phyloP scores from a whole-genome alignment of 768 basidiomycete species.

The Suillus sp. region DNA sequence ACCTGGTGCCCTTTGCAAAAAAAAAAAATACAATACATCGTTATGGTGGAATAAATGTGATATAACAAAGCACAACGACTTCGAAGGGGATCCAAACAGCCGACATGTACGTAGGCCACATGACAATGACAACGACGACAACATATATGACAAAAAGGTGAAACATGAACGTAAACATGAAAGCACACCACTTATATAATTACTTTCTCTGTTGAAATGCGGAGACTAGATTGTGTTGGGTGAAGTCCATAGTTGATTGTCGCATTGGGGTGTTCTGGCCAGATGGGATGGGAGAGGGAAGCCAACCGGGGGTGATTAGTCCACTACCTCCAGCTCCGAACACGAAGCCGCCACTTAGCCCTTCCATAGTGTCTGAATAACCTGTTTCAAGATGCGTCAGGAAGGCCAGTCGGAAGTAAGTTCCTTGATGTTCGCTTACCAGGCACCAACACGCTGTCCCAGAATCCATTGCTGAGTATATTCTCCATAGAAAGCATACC shows the following conservation, averaged over 20 bases:
- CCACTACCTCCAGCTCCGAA: slow-evolving; percentile 85
- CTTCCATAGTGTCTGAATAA: slow-evolving; percentile 79
- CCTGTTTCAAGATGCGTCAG: slow-evolving; percentile 43
- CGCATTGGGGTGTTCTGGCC: slow-evolving; percentile 49
- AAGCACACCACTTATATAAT: slow-evolving; percentile 5
- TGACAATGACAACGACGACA: neutral
- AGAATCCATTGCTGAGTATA: slow-evolving; percentile 77
- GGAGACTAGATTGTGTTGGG: slow-evolving; percentile 30
- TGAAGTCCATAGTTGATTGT: slow-evolving; percentile 29
- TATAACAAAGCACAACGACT: neutral
- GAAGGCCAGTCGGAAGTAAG: slow-evolving; percentile 10
- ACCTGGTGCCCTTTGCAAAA: neutral
- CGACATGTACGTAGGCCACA: neutral
- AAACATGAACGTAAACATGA: neutral
- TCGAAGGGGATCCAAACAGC: neutral
- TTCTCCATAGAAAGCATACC: slow-evolving; percentile 78
- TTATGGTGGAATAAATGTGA: neutral
- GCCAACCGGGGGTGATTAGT: slow-evolving; percentile 74
- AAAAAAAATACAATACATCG: slow-evolving; percentile 3
- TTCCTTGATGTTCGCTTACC: slow-evolving; percentile 48
- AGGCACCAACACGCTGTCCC: slow-evolving; percentile 87
- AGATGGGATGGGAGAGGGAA: slow-evolving; percentile 61
- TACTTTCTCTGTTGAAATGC: slow-evolving; percentile 33
- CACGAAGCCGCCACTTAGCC: slow-evolving; percentile 82
- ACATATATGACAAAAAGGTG: neutral